A percentile compares a stretch with the other conserved stretches of the same genome.
Evolutionary conservation across 2,329 filamentous ascomycete genomes (phyloP).

Genomic region (Didymella pinodella): DNA sequence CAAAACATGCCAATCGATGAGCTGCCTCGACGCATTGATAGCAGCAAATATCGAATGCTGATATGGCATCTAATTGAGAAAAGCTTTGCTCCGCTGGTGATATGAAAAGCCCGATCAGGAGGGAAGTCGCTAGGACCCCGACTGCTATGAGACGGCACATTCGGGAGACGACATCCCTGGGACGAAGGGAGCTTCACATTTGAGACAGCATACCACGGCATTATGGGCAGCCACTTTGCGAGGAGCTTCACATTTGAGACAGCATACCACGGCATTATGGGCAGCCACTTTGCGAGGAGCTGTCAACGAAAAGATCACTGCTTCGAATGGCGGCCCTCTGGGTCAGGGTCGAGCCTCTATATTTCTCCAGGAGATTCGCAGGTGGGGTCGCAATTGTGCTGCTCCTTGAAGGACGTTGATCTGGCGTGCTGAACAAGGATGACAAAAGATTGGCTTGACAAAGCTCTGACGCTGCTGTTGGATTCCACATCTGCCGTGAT

Average conservation of each 20-base stretch:
- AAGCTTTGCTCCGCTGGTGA: not conserved
- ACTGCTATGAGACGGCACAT: not conserved
- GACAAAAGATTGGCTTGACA: not conserved
- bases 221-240: not conserved
- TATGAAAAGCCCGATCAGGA: not conserved
- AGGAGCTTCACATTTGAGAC: not conserved
- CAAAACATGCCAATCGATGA: not conserved
- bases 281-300: not conserved
- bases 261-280: not conserved
- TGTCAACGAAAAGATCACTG: not conserved
- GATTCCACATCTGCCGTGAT: not conserved
- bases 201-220: not conserved
- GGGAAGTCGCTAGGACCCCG: not conserved
- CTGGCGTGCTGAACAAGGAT: not conserved
- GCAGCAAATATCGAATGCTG: not conserved
- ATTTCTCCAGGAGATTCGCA: not conserved
- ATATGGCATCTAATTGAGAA: not conserved
- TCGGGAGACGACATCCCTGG: not conserved
- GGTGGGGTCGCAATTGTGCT: not conserved
- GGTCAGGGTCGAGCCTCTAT: not conserved
- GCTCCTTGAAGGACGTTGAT: not conserved
- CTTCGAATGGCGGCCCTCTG: not conserved
- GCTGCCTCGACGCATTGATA: not conserved
- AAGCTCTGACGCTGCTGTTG: not conserved
- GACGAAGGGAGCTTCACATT: not conserved